Base-by-base conservation (phyloP, 2,329 filamentous ascomycete species). In the Fusarium compactum region DNA sequence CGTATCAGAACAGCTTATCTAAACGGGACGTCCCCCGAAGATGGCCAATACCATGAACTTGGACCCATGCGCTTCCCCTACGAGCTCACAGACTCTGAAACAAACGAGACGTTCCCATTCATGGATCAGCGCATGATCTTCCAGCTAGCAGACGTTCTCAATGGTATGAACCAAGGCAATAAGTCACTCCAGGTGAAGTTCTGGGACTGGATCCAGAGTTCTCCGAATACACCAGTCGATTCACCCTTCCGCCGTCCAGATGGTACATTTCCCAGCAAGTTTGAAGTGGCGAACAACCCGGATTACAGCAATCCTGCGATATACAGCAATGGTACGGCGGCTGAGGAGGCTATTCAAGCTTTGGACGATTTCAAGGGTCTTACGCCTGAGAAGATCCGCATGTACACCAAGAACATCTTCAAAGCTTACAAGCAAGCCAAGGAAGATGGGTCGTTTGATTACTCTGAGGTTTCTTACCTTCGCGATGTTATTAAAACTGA, bases 51-150 rank as follows among this genome's bases (percentile, higher is more conserved):
- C 30, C 64, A 67, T 20, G 90, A 91, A 73, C 84, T 85, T 85
- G 89, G 89, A 0, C 87, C 89, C 0, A 91, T 91, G 89, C 81
- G 89, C 2, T 89, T 91, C 66, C 89, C 90, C 0, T 81, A 86
- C 11, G 83, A 82, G 6, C 83, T 87, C 67, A 76, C 83, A 4
- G 83, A 84, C 30, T 82, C 84, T 1, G 81, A 82, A 38, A 84
- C 82, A 8, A 89, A 89, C 65, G 82, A 87, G 73, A 90, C 86
- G 0, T 80, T 82, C 65, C 84, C 88, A 58, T 88, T 91, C 67
- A 84, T 85, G 25, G 90, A 91, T 70, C 89, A 91, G 70, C 83
- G 87, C 66, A 84, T 92, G 76, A 87, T 91, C 1, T 91, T 90
- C 75, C 87, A 91, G 72, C 81, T 92, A 3, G 89, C 85, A 3